These are phyloP conservation scores for Trametes polyzona DNA, from an alignment of 1,284 basidiomycete genomes.

Conservation along the genomic window DNA sequence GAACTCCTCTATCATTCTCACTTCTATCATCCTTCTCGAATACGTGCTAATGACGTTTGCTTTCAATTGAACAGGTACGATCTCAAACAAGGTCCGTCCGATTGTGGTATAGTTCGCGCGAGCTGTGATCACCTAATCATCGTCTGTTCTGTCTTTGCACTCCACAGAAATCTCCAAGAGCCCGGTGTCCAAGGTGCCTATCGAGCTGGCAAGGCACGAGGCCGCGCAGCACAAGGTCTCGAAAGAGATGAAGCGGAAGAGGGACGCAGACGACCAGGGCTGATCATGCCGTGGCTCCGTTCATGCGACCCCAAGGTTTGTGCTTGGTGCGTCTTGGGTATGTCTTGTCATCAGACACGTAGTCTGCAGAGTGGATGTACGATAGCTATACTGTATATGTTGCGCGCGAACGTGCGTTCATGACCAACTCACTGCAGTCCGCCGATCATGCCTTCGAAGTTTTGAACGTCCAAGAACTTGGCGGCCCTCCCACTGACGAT, in stretches of 20 bases:
- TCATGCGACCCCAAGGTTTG: background rate
- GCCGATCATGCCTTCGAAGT: background rate
- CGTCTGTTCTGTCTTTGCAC: constrained; percentile 10
- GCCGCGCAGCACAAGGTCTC: constrained; percentile 88
- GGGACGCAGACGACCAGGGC: constrained; percentile 75
- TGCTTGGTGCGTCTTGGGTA: constrained; percentile 17
- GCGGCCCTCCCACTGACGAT: background rate
- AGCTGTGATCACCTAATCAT: constrained; percentile 9
- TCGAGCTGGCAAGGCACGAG: constrained; percentile 89
- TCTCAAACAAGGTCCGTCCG: constrained; percentile 75
- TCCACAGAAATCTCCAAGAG: constrained; percentile 86
- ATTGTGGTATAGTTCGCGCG: constrained; percentile 10
- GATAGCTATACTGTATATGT: constrained; percentile 5
- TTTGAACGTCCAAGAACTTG: background rate
- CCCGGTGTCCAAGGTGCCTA: constrained; percentile 86
- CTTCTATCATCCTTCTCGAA: background rate
- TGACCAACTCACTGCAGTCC: background rate
- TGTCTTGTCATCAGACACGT: constrained; percentile 12
- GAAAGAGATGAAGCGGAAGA: constrained; percentile 89
- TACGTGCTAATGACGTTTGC: constrained; percentile 21
- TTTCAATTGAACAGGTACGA: constrained; percentile 67
- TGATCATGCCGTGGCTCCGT: constrained; percentile 32
- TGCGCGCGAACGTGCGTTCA: constrained; percentile 9
- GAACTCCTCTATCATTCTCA: background rate
- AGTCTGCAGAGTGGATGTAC: background rate